Evolutionary conservation across 148 eudicot genomes (phyloP).

Genomic region (Amaranthus hypochondriacus): DNA sequence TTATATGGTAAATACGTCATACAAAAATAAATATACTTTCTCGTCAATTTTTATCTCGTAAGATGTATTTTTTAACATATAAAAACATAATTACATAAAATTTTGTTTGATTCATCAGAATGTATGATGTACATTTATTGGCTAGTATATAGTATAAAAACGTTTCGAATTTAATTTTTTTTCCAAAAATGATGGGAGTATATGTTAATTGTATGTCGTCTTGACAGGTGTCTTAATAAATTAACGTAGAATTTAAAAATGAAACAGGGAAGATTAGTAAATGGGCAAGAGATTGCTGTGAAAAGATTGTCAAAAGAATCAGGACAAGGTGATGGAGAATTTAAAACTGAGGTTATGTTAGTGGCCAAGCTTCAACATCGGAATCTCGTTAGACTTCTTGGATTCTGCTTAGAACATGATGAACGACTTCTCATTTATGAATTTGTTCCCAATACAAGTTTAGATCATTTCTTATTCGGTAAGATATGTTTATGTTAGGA

Average conservation of each 20-base stretch:
- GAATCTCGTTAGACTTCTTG: conserved; percentile 41
- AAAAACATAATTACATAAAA: too few relatives aligned
- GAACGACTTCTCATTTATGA: conserved; percentile 49
- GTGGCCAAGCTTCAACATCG: conserved; percentile 4
- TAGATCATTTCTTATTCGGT: conserved; percentile 39
- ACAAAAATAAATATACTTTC: not conserved
- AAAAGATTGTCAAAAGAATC: too few relatives aligned
- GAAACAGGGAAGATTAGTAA: conserved; percentile 26
- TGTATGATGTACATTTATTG: too few relatives aligned
- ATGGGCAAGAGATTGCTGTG: too few relatives aligned
- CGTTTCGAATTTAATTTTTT: too few relatives aligned
- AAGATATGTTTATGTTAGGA: not conserved
- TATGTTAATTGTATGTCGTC: too few relatives aligned
- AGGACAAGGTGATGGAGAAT: too few relatives aligned
- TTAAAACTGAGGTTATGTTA: too few relatives aligned
- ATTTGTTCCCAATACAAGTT: conserved; percentile 39
- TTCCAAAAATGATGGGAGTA: too few relatives aligned
- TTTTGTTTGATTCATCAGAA: too few relatives aligned
- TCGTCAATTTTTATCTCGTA: not conserved
- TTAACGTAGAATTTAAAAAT: conserved; percentile 14
- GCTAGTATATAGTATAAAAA: too few relatives aligned
- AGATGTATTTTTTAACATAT: not conserved
- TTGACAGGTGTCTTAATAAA: not conserved
- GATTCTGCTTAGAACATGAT: conserved; percentile 30
- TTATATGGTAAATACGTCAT: conserved; percentile 20